Evolutionary conservation across 2,329 filamentous ascomycete species (phyloP).

Genomic region (Exophiala aquamarina): DNA sequence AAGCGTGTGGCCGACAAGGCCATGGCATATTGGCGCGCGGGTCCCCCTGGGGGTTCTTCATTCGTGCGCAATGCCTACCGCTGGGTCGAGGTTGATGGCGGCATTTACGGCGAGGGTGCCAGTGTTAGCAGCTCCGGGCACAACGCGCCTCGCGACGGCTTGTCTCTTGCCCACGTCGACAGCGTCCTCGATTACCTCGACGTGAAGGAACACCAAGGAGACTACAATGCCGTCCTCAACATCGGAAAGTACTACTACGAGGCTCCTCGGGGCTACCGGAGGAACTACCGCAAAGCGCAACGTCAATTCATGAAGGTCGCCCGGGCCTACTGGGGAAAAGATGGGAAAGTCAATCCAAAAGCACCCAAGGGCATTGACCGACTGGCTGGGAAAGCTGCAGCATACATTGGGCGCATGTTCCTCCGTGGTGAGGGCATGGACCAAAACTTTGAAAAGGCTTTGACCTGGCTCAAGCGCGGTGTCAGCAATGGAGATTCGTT

Average conservation of each 20-base stretch:
- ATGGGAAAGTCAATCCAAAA: conserved; percentile 72
- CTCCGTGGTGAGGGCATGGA: conserved; percentile 80
- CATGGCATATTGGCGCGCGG: conserved; percentile 81
- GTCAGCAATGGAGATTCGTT: conserved; percentile 73
- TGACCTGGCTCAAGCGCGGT: conserved; percentile 81
- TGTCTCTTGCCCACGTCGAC: conserved; percentile 74
- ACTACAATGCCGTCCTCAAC: conserved; percentile 82
- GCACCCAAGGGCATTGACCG: conserved; percentile 72
- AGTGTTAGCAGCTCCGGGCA: conserved; percentile 84
- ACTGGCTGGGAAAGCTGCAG: conserved; percentile 77
- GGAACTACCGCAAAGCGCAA: conserved; percentile 71
- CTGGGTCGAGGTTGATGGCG: conserved; percentile 85
- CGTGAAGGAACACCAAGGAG: conserved; percentile 84
- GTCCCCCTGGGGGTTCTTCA: conserved; percentile 81
- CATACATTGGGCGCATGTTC: conserved; percentile 86
- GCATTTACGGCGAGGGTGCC: conserved; percentile 92
- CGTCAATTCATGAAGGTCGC: conserved; percentile 80
- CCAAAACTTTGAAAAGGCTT: conserved; percentile 74
- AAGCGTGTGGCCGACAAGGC: conserved; percentile 92
- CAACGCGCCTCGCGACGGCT: conserved; percentile 69
- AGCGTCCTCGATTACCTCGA: conserved; percentile 95
- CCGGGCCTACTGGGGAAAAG: conserved; percentile 76
- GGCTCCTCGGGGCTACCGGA: conserved; percentile 71
- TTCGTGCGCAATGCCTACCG: conserved; percentile 78
- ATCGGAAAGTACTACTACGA: conserved; percentile 87